Conservation (phyloP, 2,329 filamentous ascomycete genomes). For the Beauveria bassiana region DNA sequence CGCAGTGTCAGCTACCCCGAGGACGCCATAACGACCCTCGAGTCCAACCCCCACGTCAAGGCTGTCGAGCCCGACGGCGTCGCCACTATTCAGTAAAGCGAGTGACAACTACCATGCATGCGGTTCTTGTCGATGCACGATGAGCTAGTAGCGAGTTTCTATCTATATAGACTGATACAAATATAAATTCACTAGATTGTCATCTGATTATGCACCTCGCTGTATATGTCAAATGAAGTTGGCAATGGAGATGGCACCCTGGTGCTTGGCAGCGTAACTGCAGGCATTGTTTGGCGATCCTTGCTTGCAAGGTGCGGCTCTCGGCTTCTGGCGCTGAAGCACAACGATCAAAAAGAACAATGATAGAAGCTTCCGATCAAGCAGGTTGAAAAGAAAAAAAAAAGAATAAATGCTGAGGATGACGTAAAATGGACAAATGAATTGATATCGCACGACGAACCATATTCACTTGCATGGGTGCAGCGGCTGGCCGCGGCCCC, state of each 20-base stretch:
- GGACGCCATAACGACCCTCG: slow-evolving; percentile 58
- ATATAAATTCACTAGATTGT: not conserved
- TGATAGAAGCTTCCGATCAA: not conserved
- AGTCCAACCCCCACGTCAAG: slow-evolving; percentile 63
- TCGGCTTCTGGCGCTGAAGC: no score
- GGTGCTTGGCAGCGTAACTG: not conserved
- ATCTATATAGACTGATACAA: not conserved
- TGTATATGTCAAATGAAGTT: no score
- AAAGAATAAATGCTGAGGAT: no score
- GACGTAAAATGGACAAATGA: no score
- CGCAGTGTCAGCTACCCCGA: slow-evolving; percentile 64
- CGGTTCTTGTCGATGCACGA: not conserved
- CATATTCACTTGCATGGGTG: not conserved
- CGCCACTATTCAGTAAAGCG: slow-evolving; percentile 61
- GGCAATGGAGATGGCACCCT: no score
- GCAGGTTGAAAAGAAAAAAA: not conserved
- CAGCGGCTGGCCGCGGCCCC: slow-evolving; percentile 8
- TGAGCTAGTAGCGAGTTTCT: not conserved
- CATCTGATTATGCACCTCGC: not conserved
- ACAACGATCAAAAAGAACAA: no score
- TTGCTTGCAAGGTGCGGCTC: no score
- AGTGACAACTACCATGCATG: not conserved
- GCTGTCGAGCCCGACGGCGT: slow-evolving; percentile 65
- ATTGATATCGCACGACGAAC: no score
- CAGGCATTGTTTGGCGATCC: not conserved